Evolutionary conservation across 2,329 filamentous ascomycete genomes (phyloP).

Genomic region (Verticillium isaacii): DNA sequence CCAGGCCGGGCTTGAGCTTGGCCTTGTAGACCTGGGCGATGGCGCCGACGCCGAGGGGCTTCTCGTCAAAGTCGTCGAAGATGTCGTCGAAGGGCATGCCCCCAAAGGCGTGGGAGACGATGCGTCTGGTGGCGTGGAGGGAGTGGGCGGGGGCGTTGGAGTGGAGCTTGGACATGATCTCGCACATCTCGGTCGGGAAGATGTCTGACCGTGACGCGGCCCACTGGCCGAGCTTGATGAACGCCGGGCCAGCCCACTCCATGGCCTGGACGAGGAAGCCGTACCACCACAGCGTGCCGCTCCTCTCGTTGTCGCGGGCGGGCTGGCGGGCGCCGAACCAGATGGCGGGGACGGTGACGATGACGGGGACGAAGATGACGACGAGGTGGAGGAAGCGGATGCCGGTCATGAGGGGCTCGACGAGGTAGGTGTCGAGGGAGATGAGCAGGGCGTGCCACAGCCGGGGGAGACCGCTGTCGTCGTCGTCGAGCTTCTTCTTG

Average conservation of each 20-base stretch:
- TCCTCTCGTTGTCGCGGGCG: conserved; percentile 67
- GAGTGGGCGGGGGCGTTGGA: conserved; percentile 93
- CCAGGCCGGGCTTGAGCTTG: conserved; percentile 76
- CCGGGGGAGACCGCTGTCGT: conserved; percentile 54
- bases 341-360: conserved; percentile 71
- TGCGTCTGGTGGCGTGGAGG: conserved; percentile 71
- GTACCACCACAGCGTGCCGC: conserved; percentile 93
- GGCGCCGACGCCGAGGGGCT: conserved; percentile 85
- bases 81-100: conserved; percentile 81
- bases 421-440: conserved; percentile 66
- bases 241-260: conserved; percentile 90
- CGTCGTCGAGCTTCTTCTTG: conserved; percentile 59
- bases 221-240: conserved; percentile 99
- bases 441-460: conserved; percentile 57
- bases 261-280: conserved; percentile 79
- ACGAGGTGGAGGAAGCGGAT: conserved; percentile 83
- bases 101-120: conserved; percentile 75
- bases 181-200: conserved; percentile 89
- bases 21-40: conserved; percentile 98
- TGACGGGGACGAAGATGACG: conserved; percentile 85
- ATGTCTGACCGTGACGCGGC: conserved; percentile 94
- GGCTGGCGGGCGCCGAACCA: conserved; percentile 68
- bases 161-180: conserved; percentile 89
- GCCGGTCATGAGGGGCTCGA: conserved; percentile 83
- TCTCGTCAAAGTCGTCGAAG: conserved; percentile 91